Evolutionary conservation across 2,329 filamentous ascomycete genomes (phyloP).

Genomic region (Fusarium chlamydosporum): DNA sequence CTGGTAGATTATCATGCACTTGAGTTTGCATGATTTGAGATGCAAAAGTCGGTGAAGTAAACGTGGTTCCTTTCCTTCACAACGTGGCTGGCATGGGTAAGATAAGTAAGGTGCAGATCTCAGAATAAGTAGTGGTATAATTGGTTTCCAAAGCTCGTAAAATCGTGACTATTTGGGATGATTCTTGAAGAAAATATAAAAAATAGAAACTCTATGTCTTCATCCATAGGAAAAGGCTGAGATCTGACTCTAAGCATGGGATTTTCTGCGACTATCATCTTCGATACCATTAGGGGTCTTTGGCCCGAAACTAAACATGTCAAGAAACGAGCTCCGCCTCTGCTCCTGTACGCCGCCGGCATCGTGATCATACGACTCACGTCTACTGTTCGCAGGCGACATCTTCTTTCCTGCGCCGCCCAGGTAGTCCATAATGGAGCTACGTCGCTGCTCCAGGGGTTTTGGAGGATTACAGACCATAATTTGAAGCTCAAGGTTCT

Average conservation of each 20-base stretch:
- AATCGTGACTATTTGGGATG: conserved; percentile 7
- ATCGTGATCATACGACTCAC: conserved; percentile 31
- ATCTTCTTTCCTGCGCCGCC: conserved; percentile 16
- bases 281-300: conserved; percentile 23
- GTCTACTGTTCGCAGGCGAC: conserved; percentile 26
- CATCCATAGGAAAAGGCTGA: conserved; percentile 11
- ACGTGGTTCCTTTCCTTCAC: not conserved
- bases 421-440: conserved; percentile 40
- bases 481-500: conserved; percentile 41
- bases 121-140: conserved; percentile 6
- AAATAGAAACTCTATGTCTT: not conserved
- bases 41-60: conserved; percentile 1
- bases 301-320: conserved; percentile 34
- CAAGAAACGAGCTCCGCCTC: conserved; percentile 38
- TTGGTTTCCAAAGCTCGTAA: conserved; percentile 2
- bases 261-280: conserved; percentile 33
- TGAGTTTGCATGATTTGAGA: conserved; percentile 8
- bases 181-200: conserved; percentile 8
- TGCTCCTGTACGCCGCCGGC: conserved; percentile 7
- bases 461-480: conserved; percentile 38
- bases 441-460: conserved; percentile 33
- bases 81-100: not conserved
- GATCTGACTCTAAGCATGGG: conserved; percentile 20
- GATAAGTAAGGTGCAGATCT: not conserved
- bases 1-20: not conserved